Evolutionary conservation across 2,329 filamentous ascomycete species (phyloP).

Genomic region (Verticillium isaacii): DNA sequence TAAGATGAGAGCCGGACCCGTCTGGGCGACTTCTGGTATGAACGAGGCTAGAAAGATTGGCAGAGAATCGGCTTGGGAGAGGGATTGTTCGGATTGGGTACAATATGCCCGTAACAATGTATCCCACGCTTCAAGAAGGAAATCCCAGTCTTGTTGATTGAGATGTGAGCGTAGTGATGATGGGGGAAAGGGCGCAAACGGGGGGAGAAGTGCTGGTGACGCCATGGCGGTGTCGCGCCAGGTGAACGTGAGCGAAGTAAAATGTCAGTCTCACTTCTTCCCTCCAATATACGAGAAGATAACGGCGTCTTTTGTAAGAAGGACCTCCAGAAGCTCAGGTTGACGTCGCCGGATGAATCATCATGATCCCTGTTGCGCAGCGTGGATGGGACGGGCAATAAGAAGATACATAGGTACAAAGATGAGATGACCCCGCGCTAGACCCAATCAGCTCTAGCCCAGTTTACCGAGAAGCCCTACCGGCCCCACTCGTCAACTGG

Average conservation of each 20-base stretch:
- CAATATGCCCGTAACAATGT: conserved; percentile 63
- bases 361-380: conserved; percentile 10
- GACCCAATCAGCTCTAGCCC: background rate
- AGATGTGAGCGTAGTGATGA: conserved; percentile 62
- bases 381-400: background rate
- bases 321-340: background rate
- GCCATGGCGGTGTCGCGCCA: conserved; percentile 25
- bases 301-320: background rate
- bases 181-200: conserved; percentile 72
- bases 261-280: background rate
- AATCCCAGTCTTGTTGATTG: conserved; percentile 67
- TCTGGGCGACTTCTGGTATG: conserved; percentile 47
- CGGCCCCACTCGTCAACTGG: background rate
- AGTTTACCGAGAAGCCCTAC: conserved; percentile 11
- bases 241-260: background rate
- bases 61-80: conserved; percentile 56
- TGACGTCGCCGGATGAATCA: conserved; percentile 35
- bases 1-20: conserved; percentile 24
- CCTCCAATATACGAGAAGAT: background rate
- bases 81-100: conserved; percentile 49
- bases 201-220: conserved; percentile 50
- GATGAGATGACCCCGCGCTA: background rate
- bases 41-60: conserved; percentile 63
- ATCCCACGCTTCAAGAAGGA: conserved; percentile 73
- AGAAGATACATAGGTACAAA: background rate